phyloP scores from a whole-genome alignment of 768 basidiomycete species.

The Rhizopogon salebrosus region DNA sequence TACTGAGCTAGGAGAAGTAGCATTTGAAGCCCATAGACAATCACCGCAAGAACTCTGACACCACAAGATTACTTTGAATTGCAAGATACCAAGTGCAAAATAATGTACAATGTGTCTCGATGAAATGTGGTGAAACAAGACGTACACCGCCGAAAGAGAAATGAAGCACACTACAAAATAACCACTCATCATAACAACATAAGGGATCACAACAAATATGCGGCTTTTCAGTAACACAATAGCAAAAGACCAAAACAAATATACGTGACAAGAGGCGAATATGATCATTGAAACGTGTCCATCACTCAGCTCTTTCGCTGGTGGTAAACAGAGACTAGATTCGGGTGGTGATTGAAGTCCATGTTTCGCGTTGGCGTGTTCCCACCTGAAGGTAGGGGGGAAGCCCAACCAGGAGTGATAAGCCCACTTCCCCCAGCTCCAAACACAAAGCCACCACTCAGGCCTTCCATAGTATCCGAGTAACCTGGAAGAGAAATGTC shows the following conservation, averaged over 20 bases:
- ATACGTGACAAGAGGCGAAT: not conserved
- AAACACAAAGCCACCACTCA: slow-evolving; percentile 83
- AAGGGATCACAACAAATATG: not conserved
- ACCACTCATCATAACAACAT: not conserved
- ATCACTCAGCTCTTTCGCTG: slow-evolving; percentile 20
- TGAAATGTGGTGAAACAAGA: not conserved
- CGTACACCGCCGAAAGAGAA: too few relatives aligned
- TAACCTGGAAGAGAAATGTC: slow-evolving; percentile 47
- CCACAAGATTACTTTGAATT: too few relatives aligned
- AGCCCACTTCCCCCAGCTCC: slow-evolving; percentile 80
- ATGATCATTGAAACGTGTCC: not conserved
- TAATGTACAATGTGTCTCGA: not conserved
- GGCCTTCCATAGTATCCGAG: slow-evolving; percentile 72
- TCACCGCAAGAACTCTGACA: too few relatives aligned
- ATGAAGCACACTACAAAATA: not conserved
- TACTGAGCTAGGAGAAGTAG: too few relatives aligned
- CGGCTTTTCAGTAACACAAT: not conserved
- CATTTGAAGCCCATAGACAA: too few relatives aligned
- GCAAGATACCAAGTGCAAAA: too few relatives aligned
- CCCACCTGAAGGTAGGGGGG: slow-evolving; percentile 55
- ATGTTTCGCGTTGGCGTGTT: slow-evolving; percentile 33
- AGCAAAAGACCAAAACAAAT: not conserved
- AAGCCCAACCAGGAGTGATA: slow-evolving; percentile 68
- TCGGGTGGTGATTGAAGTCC: slow-evolving; percentile 23
- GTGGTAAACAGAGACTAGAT: slow-evolving; percentile 18